Percentiles rank a stretch among this genome's conserved stretches.
Evolutionary conservation across 805 yeast species (phyloP).

Genomic region (Ogataea thermomethanolica): DNA sequence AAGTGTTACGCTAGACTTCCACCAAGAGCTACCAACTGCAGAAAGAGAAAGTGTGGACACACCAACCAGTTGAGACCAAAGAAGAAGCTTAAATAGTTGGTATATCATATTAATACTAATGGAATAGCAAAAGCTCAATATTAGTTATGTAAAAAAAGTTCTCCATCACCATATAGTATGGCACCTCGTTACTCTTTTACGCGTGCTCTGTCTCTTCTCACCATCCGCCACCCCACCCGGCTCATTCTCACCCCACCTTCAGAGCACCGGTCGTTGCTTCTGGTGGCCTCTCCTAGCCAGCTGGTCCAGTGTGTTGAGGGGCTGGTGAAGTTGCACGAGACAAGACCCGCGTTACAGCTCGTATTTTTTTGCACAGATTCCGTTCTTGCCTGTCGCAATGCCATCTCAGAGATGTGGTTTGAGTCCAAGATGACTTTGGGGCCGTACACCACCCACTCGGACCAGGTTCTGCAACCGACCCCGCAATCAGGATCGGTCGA

Average conservation of each 20-base stretch:
- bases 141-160: not conserved
- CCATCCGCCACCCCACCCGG: conserved; percentile 23
- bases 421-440: conserved; percentile 14
- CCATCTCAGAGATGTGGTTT: conserved; percentile 29
- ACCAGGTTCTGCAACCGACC: not conserved
- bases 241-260: conserved; percentile 3
- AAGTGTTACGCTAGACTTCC: conserved; percentile 99
- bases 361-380: conserved; percentile 30
- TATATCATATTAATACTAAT: conserved; percentile 28
- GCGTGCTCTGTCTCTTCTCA: conserved; percentile 13
- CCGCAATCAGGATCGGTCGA: conserved; percentile 3
- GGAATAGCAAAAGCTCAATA: conserved; percentile 6
- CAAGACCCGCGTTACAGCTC: conserved; percentile 16
- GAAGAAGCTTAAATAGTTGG: conserved; percentile 93
- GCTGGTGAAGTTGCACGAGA: conserved; percentile 10
- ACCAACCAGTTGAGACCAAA: conserved; percentile 99
- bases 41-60: conserved; percentile 99
- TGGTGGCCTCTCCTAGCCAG: conserved; percentile 31
- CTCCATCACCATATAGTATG: not conserved
- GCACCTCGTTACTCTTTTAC: not conserved
- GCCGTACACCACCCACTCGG: not conserved
- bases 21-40: conserved; percentile 99
- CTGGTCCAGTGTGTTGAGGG: conserved; percentile 17
- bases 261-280: conserved; percentile 20
- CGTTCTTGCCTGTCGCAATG: conserved; percentile 24